Conservation (phyloP, 164 flowering plant genomes). For the Aristolochia californica region DNA sequence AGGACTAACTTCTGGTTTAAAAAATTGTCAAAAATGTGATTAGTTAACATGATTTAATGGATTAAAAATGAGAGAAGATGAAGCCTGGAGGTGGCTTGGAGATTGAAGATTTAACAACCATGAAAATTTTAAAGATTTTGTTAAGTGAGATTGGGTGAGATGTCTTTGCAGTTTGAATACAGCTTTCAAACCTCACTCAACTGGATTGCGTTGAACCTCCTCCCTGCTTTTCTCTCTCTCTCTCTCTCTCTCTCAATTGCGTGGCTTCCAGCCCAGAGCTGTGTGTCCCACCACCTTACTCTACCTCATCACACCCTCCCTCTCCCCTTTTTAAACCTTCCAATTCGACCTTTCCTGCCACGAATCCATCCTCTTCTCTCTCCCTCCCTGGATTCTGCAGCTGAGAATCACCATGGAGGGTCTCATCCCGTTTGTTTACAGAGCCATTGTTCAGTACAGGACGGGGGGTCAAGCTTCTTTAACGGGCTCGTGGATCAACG, state of each 20-base stretch:
- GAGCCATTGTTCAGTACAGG: constrained; percentile 53
- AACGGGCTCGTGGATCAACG: constrained; percentile 26
- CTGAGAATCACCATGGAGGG: constrained; percentile 55
- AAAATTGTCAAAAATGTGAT: too few species aligned
- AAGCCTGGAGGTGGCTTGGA: too few species aligned
- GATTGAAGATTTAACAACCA: too few species aligned
- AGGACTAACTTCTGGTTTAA: too few species aligned
- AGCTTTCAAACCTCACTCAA: neutral
- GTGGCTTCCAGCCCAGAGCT: neutral
- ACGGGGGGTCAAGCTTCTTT: constrained; percentile 24
- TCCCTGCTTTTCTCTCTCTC: neutral
- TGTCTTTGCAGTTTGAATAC: neutral
- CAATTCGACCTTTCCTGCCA: neutral
- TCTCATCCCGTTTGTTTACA: constrained; percentile 66
- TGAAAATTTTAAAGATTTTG: too few species aligned
- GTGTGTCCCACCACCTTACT: neutral
- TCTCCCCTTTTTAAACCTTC: neutral
- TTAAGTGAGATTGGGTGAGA: neutral
- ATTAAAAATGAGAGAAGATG: too few species aligned
- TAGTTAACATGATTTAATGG: too few species aligned
- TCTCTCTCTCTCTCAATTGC: neutral
- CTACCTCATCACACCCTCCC: neutral
- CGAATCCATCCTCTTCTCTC: neutral
- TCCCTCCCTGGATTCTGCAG: neutral
- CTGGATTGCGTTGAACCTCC: neutral